A percentile compares a stretch with the other conserved stretches of the same genome.
Evolutionary conservation across 805 yeast genomes (phyloP).

Genomic region (Cyberlindnera galapagoensis): DNA sequence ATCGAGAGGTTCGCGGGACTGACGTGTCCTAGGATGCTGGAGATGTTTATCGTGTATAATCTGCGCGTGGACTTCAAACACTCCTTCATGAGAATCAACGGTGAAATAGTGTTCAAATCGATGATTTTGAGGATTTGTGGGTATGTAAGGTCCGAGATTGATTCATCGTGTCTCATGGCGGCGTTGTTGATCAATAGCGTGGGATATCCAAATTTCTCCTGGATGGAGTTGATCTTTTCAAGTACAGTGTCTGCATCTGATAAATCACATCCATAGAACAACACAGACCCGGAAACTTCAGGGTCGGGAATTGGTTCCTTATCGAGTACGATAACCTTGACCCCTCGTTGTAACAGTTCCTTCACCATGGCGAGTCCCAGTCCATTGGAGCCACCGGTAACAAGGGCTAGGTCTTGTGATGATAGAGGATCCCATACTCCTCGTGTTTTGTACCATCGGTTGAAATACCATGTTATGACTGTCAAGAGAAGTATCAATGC

Average conservation of each 20-base stretch:
- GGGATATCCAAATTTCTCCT: slow-evolving; percentile 41
- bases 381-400: slow-evolving; percentile 36
- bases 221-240: slow-evolving; percentile 33
- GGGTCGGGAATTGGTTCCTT: slow-evolving; percentile 16
- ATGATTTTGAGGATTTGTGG: slow-evolving; percentile 52
- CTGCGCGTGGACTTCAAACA: slow-evolving; percentile 50
- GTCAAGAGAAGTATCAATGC: too few species aligned
- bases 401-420: slow-evolving; percentile 16
- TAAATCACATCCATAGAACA: slow-evolving; percentile 64
- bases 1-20: slow-evolving; percentile 72
- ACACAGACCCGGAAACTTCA: slow-evolving; percentile 23
- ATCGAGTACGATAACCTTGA: slow-evolving; percentile 23
- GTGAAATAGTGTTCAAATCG: slow-evolving; percentile 59
- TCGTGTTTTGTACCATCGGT: slow-evolving; percentile 13
- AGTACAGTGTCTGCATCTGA: slow-evolving; percentile 38
- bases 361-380: slow-evolving; percentile 26
- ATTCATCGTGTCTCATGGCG: slow-evolving; percentile 53
- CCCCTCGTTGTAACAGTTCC: slow-evolving; percentile 14
- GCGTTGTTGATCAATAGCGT: slow-evolving; percentile 79
- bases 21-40: slow-evolving; percentile 74
- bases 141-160: slow-evolving; percentile 41
- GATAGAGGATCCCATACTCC: slow-evolving; percentile 18
- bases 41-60: slow-evolving; percentile 72
- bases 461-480: slow-evolving; percentile 3
- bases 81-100: slow-evolving; percentile 58